A percentile compares a stretch with the other conserved stretches of the same genome.
Evolutionary conservation across 352 stramenopile genomes (phyloP).

Genomic region (Phytophthora pisi): DNA sequence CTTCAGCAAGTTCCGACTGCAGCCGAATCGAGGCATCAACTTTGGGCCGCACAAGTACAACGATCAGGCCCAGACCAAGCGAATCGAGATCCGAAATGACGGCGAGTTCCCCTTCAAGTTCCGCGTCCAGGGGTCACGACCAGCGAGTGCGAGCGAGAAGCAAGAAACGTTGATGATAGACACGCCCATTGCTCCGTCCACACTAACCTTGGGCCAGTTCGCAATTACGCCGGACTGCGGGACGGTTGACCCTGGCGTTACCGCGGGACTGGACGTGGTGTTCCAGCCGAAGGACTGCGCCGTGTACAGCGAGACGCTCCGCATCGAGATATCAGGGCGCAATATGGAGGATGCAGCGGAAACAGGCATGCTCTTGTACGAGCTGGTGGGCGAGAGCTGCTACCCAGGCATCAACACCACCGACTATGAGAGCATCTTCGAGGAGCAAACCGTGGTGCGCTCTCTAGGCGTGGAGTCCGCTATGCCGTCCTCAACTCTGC

Average conservation of each 20-base stretch:
- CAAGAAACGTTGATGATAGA: conserved; percentile 44
- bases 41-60: conserved; percentile 94
- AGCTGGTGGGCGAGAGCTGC: conserved; percentile 92
- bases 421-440: conserved; percentile 93
- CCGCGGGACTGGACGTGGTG: conserved; percentile 66
- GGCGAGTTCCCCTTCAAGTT: conserved; percentile 94
- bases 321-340: conserved; percentile 79
- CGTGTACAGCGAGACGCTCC: conserved; percentile 75
- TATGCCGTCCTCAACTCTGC: conserved; percentile 16
- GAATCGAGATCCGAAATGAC: conserved; percentile 93
- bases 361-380: conserved; percentile 69
- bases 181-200: conserved; percentile 36
- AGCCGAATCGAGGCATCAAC: conserved; percentile 91
- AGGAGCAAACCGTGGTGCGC: conserved; percentile 93
- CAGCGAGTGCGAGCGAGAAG: conserved; percentile 1
- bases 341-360: conserved; percentile 54
- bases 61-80: conserved; percentile 71
- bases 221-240: conserved; percentile 75
- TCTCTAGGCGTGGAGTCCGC: conserved; percentile 58
- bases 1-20: conserved; percentile 87
- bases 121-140: conserved; percentile 38
- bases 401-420: conserved; percentile 91
- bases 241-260: conserved; percentile 85
- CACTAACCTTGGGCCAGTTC: conserved; percentile 82
- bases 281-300: conserved; percentile 84